Evolutionary conservation across 2,329 filamentous ascomycete genomes (phyloP), one percentile per base, ranked within the genome.

Genomic region (Fusarium fracticaudum): DNA sequence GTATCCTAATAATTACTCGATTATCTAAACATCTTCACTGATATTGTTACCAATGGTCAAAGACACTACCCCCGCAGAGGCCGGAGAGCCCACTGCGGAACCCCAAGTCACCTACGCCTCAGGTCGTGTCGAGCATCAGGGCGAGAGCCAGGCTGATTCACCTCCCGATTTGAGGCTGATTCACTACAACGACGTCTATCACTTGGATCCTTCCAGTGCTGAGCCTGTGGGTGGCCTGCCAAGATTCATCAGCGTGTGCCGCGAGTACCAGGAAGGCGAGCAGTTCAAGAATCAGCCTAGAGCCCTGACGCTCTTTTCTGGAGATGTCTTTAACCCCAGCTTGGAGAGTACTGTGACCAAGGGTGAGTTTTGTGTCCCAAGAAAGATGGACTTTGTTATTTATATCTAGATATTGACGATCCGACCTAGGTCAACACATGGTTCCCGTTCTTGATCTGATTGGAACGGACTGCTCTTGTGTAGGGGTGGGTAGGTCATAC

Each of bases 121-220:
- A 37, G 77, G 77, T 15, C 67, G 77, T 51, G 76, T 76, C 45
- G 67, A 66, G 45, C 63, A 61, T 31, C 67, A 63, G 37, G 74
- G 66, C 43, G 65, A 63, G 37, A 72, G 64, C 43, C 45, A 69
- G 38, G 41, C 67, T 40, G 75, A 71, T 45, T 75, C 77, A 38
- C 67, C 63, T 20, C 93, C 94, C 50, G 92, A 94, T 80, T 84
- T 98, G 58, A 91, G 95, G n/a, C 83, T 98, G 63, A 81, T 97
- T 38, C 95, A 98, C 84, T 98, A 93, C 87, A 98, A 98, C 83
- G 95, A 98, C 83, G 95, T 98, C 69, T 98, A 98, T 82, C 95
- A 98, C 78, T 89, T 98, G 61, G 94, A 97, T 76, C 80, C 84
- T 5, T 86, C 87, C 5, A 95, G 93, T 33, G 90, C 92, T 22